Evolutionary conservation across 2,329 filamentous ascomycete species (phyloP), one percentile per base, ranked within the genome.

Genomic region (Pyrenophora teres): DNA sequence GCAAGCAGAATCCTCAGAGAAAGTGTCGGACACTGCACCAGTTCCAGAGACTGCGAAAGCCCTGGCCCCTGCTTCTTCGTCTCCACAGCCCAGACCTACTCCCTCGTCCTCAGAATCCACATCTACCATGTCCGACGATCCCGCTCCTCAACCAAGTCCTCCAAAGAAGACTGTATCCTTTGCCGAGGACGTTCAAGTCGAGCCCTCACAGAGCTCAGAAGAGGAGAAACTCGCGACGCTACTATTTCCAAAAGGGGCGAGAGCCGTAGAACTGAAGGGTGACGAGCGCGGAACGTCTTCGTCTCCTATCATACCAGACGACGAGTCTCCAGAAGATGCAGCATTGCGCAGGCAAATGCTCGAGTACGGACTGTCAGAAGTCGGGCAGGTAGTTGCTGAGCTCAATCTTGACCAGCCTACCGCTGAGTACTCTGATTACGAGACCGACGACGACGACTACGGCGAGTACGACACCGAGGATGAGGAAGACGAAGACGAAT

Each of bases 381-480:
- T 99, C 50, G 91, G 92, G 3, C 86, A 90, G 32, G 89, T 99
- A 2, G 94, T 99, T 13, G 94, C 94, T 13, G 92, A 97, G 74
- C 82, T 99, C 39, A 85, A 95, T 51, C 74, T 97, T 2, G 90
- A 96, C 56, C 87, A 92, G 53, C 79, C 79, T 15, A 78, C 70
- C 23, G 73, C 70, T 10, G 69, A 74, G 12, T 83, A 80, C 19
- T 78, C 80, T n/a, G 77, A 78, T 10, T 78, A 81, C 40, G 78
- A 81, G 32, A 62, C 62, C 12, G 69, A 72, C 15, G 73, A 72
- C n/a, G 73, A 78, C 27, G 73, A 76, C 35, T 72, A 77, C 36
- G 72, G 66, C 27, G 59, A 75, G 45, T 73, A 75, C 4, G 62
- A 76, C 30, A 74, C 74, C 40, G 84, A 83, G n/a, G 78, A 78